Conservation (phyloP, 768 basidiomycete genomes). For the Cyclocybe cylindracea region DNA sequence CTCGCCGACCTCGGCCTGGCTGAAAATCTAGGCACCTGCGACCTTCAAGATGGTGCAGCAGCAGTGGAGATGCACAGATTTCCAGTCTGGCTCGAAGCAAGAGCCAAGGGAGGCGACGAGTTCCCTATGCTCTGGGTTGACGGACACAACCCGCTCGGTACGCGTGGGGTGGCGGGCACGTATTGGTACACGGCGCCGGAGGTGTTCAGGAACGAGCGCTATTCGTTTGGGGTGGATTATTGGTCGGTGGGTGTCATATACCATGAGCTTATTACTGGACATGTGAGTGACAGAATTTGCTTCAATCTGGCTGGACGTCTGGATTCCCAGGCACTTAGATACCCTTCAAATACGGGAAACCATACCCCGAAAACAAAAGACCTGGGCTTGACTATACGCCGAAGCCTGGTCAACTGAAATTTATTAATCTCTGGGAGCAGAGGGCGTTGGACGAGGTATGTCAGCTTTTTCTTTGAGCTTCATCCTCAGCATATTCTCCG, state of each 20-base stretch:
- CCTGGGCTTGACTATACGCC: conserved; percentile 21
- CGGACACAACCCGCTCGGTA: conserved; percentile 21
- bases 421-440: conserved; percentile 14
- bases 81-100: conserved; percentile 29
- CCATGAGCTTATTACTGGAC: conserved; percentile 70
- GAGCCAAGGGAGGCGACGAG: conserved; percentile 22
- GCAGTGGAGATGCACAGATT: conserved; percentile 20
- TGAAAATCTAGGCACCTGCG: conserved; percentile 27
- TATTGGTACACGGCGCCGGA: conserved; percentile 37
- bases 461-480: neutral
- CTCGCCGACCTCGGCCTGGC: conserved; percentile 37
- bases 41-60: conserved; percentile 18
- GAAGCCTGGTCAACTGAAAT: conserved; percentile 26
- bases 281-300: conserved; percentile 22
- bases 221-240: conserved; percentile 53
- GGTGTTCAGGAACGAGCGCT: conserved; percentile 27
- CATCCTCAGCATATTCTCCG: neutral
- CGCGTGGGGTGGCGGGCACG: conserved; percentile 28
- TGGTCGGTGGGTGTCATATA: conserved; percentile 83
- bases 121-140: conserved; percentile 26
- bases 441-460: conserved; percentile 16
- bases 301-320: neutral
- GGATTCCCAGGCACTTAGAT: conserved; percentile 14
- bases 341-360: conserved; percentile 22
- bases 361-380: conserved; percentile 23